These are phyloP conservation scores for Cryptococcus wingfieldii DNA, from an alignment of 1,284 basidiomycete species.

Conservation along the genomic window DNA sequence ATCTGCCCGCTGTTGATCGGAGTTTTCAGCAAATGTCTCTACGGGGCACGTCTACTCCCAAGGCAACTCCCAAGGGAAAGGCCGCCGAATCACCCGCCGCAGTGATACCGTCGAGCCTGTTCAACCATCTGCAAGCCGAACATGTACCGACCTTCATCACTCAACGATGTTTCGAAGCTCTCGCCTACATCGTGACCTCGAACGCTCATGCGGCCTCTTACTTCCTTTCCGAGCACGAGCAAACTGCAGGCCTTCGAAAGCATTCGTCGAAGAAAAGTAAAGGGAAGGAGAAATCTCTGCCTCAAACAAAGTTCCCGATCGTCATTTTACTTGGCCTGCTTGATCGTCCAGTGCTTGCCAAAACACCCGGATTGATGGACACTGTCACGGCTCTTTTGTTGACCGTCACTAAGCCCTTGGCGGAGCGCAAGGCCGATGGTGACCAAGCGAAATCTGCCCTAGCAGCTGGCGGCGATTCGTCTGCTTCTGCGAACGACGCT, in stretches of 20 bases:
- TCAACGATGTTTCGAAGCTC: slow-evolving; percentile 83
- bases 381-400: slow-evolving; percentile 80
- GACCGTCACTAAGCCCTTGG: slow-evolving; percentile 75
- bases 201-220: slow-evolving; percentile 81
- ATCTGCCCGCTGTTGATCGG: slow-evolving; percentile 84
- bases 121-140: slow-evolving; percentile 69
- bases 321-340: slow-evolving; percentile 79
- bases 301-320: slow-evolving; percentile 82
- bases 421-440: slow-evolving; percentile 18
- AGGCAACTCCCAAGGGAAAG: slow-evolving; percentile 64
- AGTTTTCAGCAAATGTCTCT: slow-evolving; percentile 90
- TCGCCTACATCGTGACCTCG: slow-evolving; percentile 75
- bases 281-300: slow-evolving; percentile 63
- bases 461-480: not conserved
- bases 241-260: slow-evolving; percentile 68
- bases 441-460: slow-evolving; percentile 25
- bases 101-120: slow-evolving; percentile 47
- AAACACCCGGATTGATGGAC: slow-evolving; percentile 84
- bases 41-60: slow-evolving; percentile 59
- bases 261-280: slow-evolving; percentile 76
- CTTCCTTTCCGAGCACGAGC: slow-evolving; percentile 91
- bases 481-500: not conserved
- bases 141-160: slow-evolving; percentile 85
- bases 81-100: slow-evolving; percentile 47
- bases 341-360: slow-evolving; percentile 75